Percentiles rank a stretch among this genome's conserved stretches.
Conservation (phyloP, 1,284 basidiomycete species). For the Cutaneotrichosporon sp. region DNA sequence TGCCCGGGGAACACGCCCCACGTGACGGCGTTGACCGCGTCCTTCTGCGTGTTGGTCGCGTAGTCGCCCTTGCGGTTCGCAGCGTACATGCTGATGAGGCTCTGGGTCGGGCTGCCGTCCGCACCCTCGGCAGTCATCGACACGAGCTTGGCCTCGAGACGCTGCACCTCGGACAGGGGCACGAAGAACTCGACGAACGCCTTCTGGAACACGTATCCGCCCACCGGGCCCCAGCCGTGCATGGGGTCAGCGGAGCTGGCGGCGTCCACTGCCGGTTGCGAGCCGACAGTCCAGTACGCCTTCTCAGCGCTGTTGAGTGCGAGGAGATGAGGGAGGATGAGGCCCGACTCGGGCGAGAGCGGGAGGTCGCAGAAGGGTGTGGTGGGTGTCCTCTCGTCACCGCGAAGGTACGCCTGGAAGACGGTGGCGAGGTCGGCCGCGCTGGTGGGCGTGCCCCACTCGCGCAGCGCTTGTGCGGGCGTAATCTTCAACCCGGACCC, state of each 20-base stretch:
- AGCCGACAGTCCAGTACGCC: conserved; percentile 95
- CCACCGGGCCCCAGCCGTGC: conserved; percentile 89
- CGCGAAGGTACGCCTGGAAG: conserved; percentile 72
- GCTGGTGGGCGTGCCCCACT: conserved; percentile 80
- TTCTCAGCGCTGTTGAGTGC: conserved; percentile 64
- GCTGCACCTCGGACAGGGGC: conserved; percentile 63
- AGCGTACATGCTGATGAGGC: conserved; percentile 76
- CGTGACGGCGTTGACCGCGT: conserved; percentile 96
- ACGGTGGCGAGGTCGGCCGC: conserved; percentile 72
- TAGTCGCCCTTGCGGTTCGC: conserved; percentile 84
- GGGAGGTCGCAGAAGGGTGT: conserved; percentile 91
- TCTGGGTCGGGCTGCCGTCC: conserved; percentile 54
- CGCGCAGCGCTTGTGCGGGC: conserved; percentile 64
- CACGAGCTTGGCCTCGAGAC: conserved; percentile 59
- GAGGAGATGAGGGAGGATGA: conserved; percentile 78
- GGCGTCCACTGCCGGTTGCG: conserved; percentile 91
- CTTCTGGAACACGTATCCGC: conserved; percentile 96
- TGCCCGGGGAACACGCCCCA: conserved; percentile 99
- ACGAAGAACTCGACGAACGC: conserved; percentile 97
- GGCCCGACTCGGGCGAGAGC: conserved; percentile 78
- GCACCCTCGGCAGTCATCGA: conserved; percentile 26
- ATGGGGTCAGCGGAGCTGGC: conserved; percentile 69
- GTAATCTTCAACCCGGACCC: conserved; percentile 59
- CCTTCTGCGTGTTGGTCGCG: conserved; percentile 85
- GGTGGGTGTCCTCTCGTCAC: conserved; percentile 63